A percentile compares a stretch with the other conserved stretches of the same genome.
Evolutionary conservation across 1,284 basidiomycete species (phyloP).

Genomic region (Cerioporus squamosus): DNA sequence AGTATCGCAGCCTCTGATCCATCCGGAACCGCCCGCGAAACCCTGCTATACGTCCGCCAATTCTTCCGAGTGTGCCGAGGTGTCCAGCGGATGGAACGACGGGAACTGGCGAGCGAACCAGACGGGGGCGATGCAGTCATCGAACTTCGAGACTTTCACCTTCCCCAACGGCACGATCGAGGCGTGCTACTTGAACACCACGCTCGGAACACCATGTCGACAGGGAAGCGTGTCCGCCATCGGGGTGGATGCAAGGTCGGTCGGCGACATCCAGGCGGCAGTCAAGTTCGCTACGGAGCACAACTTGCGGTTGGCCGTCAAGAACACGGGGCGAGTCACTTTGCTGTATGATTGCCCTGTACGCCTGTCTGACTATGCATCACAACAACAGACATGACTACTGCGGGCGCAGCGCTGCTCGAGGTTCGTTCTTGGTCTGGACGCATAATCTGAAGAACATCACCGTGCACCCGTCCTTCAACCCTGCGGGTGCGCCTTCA

Average conservation of each 20-base stretch:
- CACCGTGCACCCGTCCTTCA: slow-evolving; percentile 32
- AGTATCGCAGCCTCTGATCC: slow-evolving; percentile 43
- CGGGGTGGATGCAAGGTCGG: slow-evolving; percentile 45
- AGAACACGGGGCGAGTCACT: slow-evolving; percentile 48
- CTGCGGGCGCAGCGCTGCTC: slow-evolving; percentile 27
- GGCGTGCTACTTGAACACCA: slow-evolving; percentile 45
- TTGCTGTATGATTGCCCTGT: slow-evolving; percentile 6
- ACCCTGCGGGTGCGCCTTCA: slow-evolving; percentile 14
- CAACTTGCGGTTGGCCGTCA: slow-evolving; percentile 48
- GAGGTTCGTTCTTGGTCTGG: slow-evolving; percentile 30
- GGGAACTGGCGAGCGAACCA: slow-evolving; percentile 45
- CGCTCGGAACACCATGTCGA: slow-evolving; percentile 41
- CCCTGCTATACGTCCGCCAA: slow-evolving; percentile 40
- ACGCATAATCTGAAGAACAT: slow-evolving; percentile 32
- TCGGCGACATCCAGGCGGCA: slow-evolving; percentile 43
- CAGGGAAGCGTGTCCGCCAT: slow-evolving; percentile 49
- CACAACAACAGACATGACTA: slow-evolving; percentile 30
- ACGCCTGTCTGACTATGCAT: not conserved
- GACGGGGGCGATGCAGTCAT: slow-evolving; percentile 44
- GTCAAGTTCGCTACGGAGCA: slow-evolving; percentile 43
- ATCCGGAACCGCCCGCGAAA: slow-evolving; percentile 40
- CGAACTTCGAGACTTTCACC: slow-evolving; percentile 46
- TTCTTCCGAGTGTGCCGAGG: slow-evolving; percentile 40
- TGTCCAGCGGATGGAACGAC: slow-evolving; percentile 33
- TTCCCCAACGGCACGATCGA: slow-evolving; percentile 45